These are phyloP conservation scores for Tetragonia tetragonoides DNA, from an alignment of 148 eudicot species.

Conservation along the genomic window DNA sequence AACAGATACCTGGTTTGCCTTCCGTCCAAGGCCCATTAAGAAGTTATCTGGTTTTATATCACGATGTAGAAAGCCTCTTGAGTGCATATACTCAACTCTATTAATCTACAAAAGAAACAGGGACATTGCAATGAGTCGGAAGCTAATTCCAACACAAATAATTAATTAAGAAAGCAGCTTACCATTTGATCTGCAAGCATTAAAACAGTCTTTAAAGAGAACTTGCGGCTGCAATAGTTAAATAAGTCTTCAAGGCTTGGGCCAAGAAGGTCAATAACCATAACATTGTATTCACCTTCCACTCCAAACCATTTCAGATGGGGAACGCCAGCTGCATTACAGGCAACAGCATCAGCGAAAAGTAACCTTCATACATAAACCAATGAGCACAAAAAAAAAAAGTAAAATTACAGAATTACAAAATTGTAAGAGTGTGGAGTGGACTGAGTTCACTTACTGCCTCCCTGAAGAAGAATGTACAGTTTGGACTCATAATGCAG, in stretches of 20 bases:
- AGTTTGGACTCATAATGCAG: slow-evolving; percentile 83
- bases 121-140: slow-evolving; percentile 5
- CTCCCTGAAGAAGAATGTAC: slow-evolving; percentile 90
- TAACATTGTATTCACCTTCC: slow-evolving; percentile 76
- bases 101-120: slow-evolving; percentile 45
- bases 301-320: slow-evolving; percentile 87
- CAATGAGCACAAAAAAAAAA: background rate
- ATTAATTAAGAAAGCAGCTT: slow-evolving; percentile 19
- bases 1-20: slow-evolving; percentile 88
- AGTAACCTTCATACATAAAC: background rate
- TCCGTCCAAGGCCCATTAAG: slow-evolving; percentile 95
- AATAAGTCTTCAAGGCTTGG: slow-evolving; percentile 87
- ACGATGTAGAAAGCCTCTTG: slow-evolving; percentile 99
- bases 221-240: slow-evolving; percentile 76
- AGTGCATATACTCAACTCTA: slow-evolving; percentile 91
- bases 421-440: too few species aligned
- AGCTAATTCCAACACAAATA: background rate
- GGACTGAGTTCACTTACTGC: slow-evolving; percentile 51
- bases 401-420: background rate
- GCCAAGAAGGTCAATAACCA: slow-evolving; percentile 94
- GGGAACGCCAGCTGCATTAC: slow-evolving; percentile 69
- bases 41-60: slow-evolving; percentile 98
- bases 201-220: slow-evolving; percentile 77
- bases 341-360: background rate
- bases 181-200: slow-evolving; percentile 95